Conservation (phyloP, 2,329 filamentous ascomycete genomes). For the Exophiala xenobiotica region DNA sequence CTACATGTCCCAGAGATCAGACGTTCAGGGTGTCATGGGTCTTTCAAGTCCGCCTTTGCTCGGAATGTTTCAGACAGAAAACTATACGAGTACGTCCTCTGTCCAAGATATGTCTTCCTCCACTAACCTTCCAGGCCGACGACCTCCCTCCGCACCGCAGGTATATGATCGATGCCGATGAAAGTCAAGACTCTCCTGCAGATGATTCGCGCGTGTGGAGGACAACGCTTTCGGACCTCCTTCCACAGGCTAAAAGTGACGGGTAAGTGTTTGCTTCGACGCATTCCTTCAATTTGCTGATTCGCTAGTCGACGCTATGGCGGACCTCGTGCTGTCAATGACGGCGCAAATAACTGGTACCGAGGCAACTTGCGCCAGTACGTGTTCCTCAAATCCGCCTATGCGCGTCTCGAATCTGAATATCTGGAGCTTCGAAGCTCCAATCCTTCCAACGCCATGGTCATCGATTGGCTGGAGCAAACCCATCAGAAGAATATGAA, state of each 20-base stretch:
- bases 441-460: background rate
- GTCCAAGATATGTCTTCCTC: background rate
- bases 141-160: slow-evolving; percentile 16
- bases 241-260: slow-evolving; percentile 20
- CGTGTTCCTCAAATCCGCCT: slow-evolving; percentile 23
- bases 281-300: background rate
- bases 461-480: slow-evolving; percentile 13
- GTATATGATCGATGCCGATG: background rate
- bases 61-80: slow-evolving; percentile 24
- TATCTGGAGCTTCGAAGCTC: slow-evolving; percentile 7
- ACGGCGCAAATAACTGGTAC: slow-evolving; percentile 10
- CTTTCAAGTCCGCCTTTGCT: slow-evolving; percentile 28
- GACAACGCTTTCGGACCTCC: slow-evolving; percentile 16
- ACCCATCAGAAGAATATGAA: slow-evolving; percentile 18
- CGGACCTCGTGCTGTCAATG: slow-evolving; percentile 11
- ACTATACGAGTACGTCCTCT: slow-evolving; percentile 17
- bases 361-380: slow-evolving; percentile 9
- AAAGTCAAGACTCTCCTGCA: background rate
- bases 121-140: slow-evolving; percentile 13
- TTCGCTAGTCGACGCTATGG: slow-evolving; percentile 14
- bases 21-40: slow-evolving; percentile 28
- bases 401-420: slow-evolving; percentile 14
- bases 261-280: no score
- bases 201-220: background rate
- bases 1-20: slow-evolving; percentile 18